phyloP scores from a whole-genome alignment of 257 asterid species.

The Solanum etuberosum region DNA sequence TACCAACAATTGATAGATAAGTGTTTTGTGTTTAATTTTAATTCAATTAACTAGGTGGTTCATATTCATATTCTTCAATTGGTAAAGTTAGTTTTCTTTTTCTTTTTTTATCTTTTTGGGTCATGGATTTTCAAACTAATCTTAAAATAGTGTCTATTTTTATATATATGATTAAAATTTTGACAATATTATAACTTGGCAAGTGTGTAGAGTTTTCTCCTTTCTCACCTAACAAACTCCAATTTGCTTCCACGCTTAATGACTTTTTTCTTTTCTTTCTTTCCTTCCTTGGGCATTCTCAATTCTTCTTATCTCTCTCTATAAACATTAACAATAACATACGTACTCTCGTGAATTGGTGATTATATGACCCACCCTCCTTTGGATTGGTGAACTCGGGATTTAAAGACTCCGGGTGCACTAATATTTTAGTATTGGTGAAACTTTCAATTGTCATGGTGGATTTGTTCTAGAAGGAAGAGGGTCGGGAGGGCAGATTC shows the following conservation, averaged over 20 bases:
- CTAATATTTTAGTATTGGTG: no score
- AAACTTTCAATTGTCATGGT: no score
- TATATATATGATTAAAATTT: not conserved
- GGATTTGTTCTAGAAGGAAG: no score
- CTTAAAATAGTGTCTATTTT: not conserved
- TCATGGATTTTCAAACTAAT: not conserved
- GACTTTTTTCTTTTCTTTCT: not conserved
- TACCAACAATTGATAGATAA: not conserved
- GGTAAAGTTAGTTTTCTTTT: not conserved
- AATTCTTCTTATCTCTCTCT: not conserved
- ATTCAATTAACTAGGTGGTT: not conserved
- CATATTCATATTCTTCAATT: not conserved
- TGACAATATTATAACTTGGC: not conserved
- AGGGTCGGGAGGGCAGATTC: no score
- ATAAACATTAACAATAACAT: not conserved
- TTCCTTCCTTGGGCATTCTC: not conserved
- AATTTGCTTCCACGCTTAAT: not conserved
- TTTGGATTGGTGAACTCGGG: not conserved
- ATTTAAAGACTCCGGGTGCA: fast-evolving
- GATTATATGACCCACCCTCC: no score
- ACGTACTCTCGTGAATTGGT: not conserved
- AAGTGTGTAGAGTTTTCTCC: not conserved
- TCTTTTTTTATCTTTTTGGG: not conserved
- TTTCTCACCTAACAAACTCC: slow-evolving; percentile 11
- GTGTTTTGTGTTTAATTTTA: not conserved